These are phyloP conservation scores for Alternaria ethzedia DNA, from an alignment of 2,329 filamentous ascomycete species.

Conservation along the genomic window DNA sequence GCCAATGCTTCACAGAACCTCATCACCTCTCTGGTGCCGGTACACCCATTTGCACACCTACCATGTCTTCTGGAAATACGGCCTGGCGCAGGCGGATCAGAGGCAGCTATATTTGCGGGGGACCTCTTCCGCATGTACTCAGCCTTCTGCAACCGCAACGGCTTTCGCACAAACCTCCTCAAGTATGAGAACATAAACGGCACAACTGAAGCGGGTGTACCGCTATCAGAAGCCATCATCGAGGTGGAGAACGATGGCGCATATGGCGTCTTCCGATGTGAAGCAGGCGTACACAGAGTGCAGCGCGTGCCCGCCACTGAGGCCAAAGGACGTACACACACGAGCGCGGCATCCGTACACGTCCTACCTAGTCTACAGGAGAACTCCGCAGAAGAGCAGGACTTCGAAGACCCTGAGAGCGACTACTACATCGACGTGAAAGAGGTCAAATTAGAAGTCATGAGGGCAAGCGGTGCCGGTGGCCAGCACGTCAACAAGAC, in stretches of 20 bases:
- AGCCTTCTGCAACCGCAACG: conserved; percentile 72
- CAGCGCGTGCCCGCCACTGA: conserved; percentile 93
- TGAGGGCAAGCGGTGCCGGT: conserved; percentile 89
- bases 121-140: conserved; percentile 91
- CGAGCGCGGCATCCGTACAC: conserved; percentile 89
- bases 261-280: conserved; percentile 81
- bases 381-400: conserved; percentile 55
- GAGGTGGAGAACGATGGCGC: conserved; percentile 79
- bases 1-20: conserved; percentile 69
- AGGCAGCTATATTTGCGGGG: conserved; percentile 88
- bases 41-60: conserved; percentile 86
- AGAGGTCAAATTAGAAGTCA: conserved; percentile 85
- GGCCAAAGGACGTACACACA: conserved; percentile 88
- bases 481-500: conserved; percentile 99
- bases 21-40: conserved; percentile 79
- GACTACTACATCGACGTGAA: conserved; percentile 88
- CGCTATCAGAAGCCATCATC: conserved; percentile 85
- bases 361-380: conserved; percentile 84
- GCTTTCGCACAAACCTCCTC: conserved; percentile 70
- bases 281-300: conserved; percentile 93
- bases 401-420: conserved; percentile 83
- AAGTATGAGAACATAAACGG: conserved; percentile 82
- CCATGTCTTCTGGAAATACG: conserved; percentile 92
- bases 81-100: conserved; percentile 88
- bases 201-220: conserved; percentile 64